Base-by-base conservation (phyloP, 192 early-diverging fungal species). In the Jimgerdemannia lactiflua region DNA sequence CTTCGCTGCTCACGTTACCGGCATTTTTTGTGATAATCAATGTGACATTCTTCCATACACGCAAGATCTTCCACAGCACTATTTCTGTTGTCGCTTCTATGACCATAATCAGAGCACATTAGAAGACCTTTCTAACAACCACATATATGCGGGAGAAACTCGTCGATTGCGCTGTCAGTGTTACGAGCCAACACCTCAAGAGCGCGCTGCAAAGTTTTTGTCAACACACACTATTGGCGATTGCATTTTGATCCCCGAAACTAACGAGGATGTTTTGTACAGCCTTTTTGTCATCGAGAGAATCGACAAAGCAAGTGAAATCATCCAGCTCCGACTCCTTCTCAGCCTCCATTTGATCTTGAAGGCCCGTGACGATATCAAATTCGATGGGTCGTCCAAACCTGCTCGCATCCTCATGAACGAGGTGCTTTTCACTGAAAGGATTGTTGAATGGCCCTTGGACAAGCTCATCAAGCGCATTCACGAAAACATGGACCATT, bases 1-100 rank as follows among this genome's bases (percentile, higher is more conserved):
- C 29, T 29, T 29, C 29, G 29, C 29, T 29, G 29, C 29, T 29
- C 29, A 29, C 29, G 29, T 29, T 29, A 1, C 29, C 29, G 29
- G 29, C 29, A 29, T 29, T 29, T 29, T 59, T 59, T 59, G 49
- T 59, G 14, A 59, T 59, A 10, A 10, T 6, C 49, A 59, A 59
- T 59, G 14, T 59, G 29, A 1, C 49, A 6, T 14, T 59, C 8
- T 59, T 59, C 6, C 49, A 59, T 59, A 59, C 14, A 6, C 14
- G 49, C 49, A 59, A 73, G 72, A 63, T 42, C 20, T 41, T 64
- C 72, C 59, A 65, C 63, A 73, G n/a, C 4, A 49, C 14, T 73
- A 73, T 20, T 63, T 65, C 39, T 73, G 72, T 19, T 6, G 39
- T 42, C 64, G 72, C 44, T 73, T 73, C 29, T 73, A 73, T 40